Conservation (phyloP, 2,329 filamentous ascomycete species). For the Sporothrix schenckii region DNA sequence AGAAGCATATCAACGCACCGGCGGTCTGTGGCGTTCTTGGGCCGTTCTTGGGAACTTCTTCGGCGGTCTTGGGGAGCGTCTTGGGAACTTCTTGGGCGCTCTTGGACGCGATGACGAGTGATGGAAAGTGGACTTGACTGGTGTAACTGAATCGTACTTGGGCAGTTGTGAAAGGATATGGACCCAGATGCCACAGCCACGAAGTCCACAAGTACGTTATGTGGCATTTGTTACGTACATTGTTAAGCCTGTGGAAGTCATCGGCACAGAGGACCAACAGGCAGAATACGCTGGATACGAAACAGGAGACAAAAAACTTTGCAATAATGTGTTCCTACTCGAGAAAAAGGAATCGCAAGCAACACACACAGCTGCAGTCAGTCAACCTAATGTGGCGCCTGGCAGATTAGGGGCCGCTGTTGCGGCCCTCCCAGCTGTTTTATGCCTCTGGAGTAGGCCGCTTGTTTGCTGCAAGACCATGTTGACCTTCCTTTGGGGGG, state of each 20-base stretch:
- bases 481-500: not conserved
- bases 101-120: conserved; percentile 1
- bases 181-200: too few relatives aligned
- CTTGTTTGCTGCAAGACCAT: not conserved
- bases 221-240: too few relatives aligned
- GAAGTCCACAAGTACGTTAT: too few relatives aligned
- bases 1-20: too few relatives aligned
- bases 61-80: not conserved
- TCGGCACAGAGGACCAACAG: not conserved
- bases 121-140: not conserved
- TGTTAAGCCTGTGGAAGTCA: too few relatives aligned
- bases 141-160: too few relatives aligned
- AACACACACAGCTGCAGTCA: not conserved
- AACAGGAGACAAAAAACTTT: not conserved
- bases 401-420: not conserved
- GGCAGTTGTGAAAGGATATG: too few relatives aligned
- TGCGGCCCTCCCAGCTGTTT: not conserved
- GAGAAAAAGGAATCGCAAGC: too few relatives aligned
- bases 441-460: not conserved
- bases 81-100: not conserved
- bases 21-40: too few relatives aligned
- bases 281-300: conserved; percentile 5
- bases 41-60: too few relatives aligned
- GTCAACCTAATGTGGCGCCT: conserved; percentile 13
- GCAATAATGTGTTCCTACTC: too few relatives aligned